A percentile compares a stretch with the other conserved stretches of the same genome.
Conservation (phyloP, 2,329 filamentous ascomycete species). For the Cercospora brassicicola region DNA sequence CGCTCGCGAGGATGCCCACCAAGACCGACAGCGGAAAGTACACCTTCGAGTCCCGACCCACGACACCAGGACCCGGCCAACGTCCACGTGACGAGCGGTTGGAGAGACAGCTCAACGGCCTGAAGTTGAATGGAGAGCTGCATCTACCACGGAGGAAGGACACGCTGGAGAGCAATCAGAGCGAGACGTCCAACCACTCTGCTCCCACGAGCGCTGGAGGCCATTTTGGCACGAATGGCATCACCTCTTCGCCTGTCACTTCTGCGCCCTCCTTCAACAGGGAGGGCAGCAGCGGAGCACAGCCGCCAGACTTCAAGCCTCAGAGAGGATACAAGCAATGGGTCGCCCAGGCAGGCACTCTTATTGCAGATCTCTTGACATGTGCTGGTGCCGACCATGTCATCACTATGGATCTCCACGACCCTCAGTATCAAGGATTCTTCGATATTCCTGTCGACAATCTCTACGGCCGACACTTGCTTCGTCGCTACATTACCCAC, state of each 20-base stretch:
- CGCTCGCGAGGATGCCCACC: conserved; percentile 69
- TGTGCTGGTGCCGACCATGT: conserved; percentile 95
- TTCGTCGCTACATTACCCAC: conserved; percentile 69
- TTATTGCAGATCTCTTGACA: conserved; percentile 90
- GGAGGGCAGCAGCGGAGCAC: conserved; percentile 37
- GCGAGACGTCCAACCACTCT: conserved; percentile 29
- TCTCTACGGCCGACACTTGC: conserved; percentile 78
- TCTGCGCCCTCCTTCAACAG: conserved; percentile 40
- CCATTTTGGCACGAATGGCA: conserved; percentile 8
- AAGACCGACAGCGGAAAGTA: conserved; percentile 63
- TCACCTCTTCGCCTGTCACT: conserved; percentile 5
- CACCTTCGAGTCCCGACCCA: conserved; percentile 89
- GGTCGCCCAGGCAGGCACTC: conserved; percentile 94
- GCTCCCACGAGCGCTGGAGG: conserved; percentile 5
- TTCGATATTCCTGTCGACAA: conserved; percentile 99
- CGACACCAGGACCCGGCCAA: conserved; percentile 74
- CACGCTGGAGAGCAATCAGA: conserved; percentile 36
- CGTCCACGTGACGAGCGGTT: conserved; percentile 49
- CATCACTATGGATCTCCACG: conserved; percentile 96
- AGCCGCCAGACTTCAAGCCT: conserved; percentile 65
- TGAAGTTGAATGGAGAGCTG: conserved; percentile 51
- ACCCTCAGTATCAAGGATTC: conserved; percentile 96
- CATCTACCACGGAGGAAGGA: conserved; percentile 32
- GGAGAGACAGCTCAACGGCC: conserved; percentile 70
- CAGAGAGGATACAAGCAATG: conserved; percentile 97